A percentile compares a stretch with the other conserved stretches of the same genome.
Evolutionary conservation across 441 rosid species (phyloP).

Genomic region (Bocquillonia castaneifolia): DNA sequence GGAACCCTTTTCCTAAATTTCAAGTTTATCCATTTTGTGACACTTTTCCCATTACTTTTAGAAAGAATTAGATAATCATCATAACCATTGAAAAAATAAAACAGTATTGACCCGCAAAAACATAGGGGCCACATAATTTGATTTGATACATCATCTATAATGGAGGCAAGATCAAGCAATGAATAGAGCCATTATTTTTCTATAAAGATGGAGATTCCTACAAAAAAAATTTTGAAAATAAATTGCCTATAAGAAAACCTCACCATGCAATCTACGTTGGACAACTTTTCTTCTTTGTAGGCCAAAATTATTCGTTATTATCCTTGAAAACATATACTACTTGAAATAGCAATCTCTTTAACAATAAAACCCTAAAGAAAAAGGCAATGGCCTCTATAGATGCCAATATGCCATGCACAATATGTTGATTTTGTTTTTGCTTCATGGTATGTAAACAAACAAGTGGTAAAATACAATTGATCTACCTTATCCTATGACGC

Average conservation of each 20-base stretch:
- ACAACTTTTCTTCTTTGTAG: not conserved
- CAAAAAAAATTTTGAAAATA: not conserved
- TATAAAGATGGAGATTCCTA: not conserved
- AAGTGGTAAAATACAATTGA: not conserved
- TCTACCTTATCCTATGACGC: slow-evolving; percentile 6
- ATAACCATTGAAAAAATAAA: not conserved
- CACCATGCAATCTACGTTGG: slow-evolving; percentile 1
- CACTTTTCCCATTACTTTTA: not conserved
- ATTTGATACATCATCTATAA: not conserved
- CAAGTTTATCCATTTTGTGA: slow-evolving; percentile 19
- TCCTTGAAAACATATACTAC: not conserved
- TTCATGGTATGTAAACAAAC: not conserved
- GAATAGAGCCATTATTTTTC: not conserved
- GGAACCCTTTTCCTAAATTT: not conserved
- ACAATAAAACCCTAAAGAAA: not conserved
- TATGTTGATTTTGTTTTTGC: not conserved
- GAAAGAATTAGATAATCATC: not conserved
- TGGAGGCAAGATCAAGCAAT: slow-evolving; percentile 10
- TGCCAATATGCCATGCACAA: too few species aligned
- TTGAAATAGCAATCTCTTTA: not conserved
- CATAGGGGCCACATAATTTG: slow-evolving; percentile 9
- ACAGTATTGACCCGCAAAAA: not conserved
- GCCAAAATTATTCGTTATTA: not conserved
- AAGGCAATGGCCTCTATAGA: not conserved
- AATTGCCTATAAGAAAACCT: not conserved